Percentiles rank a stretch among this genome's conserved stretches.
Evolutionary conservation across 805 yeast genomes (phyloP).

Genomic region (Blastobotrys robertii): DNA sequence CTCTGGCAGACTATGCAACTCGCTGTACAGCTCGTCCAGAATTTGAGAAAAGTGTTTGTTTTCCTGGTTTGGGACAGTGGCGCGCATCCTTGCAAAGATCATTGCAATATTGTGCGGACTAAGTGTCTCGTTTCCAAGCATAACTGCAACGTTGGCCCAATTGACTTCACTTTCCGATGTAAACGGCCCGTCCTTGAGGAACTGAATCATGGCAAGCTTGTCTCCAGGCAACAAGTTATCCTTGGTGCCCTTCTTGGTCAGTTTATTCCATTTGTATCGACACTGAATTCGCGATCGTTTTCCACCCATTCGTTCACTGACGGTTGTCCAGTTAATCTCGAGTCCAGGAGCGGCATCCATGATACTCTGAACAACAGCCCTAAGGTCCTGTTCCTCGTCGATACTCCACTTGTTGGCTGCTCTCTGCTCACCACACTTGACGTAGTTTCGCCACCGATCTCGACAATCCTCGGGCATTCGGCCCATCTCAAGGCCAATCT

Average conservation of each 20-base stretch:
- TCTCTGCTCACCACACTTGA: constrained; percentile 78
- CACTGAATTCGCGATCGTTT: constrained; percentile 86
- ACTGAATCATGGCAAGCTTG: constrained; percentile 39
- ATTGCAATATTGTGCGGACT: constrained; percentile 49
- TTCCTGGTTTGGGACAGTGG: constrained; percentile 39
- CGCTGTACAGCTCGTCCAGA: constrained; percentile 16
- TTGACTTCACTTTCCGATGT: constrained; percentile 33
- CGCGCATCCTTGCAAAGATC: constrained; percentile 52
- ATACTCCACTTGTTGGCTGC: constrained; percentile 70
- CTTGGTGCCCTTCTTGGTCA: constrained; percentile 49
- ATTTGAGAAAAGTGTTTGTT: constrained; percentile 30
- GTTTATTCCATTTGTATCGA: constrained; percentile 88
- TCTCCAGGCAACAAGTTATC: constrained; percentile 39
- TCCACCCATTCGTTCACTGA: constrained; percentile 85
- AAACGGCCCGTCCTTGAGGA: constrained; percentile 35
- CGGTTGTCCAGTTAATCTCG: constrained; percentile 79
- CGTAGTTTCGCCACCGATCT: constrained; percentile 92
- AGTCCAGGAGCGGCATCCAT: constrained; percentile 29
- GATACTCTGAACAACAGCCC: constrained; percentile 44
- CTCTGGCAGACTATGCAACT: constrained; percentile 14
- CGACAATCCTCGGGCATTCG: constrained; percentile 98
- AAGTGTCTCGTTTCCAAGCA: constrained; percentile 41
- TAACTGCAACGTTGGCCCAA: constrained; percentile 45
- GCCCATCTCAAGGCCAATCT: constrained; percentile 66
- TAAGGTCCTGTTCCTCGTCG: constrained; percentile 58